Conservation (phyloP, 306 rosid genomes). For the Datisca glomerata region DNA sequence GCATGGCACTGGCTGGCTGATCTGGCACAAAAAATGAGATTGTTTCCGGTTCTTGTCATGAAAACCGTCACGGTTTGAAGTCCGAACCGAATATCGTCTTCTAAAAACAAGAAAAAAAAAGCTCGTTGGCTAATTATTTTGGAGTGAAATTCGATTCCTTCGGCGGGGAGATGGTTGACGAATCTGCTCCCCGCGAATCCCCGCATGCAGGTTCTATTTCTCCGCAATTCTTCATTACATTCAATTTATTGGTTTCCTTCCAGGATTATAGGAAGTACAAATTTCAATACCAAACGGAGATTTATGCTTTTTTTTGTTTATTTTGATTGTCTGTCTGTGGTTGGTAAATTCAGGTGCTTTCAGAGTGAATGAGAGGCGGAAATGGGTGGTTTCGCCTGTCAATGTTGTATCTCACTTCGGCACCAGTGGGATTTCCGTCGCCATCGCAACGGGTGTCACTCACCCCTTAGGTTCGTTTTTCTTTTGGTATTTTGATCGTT, state of each 20-base stretch:
- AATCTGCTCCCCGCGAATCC: constrained; percentile 26
- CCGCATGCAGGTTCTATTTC: constrained; percentile 27
- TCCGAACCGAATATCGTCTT: too few relatives aligned
- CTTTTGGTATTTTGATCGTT: background rate
- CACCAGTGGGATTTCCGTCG: constrained; percentile 76
- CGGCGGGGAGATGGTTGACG: constrained; percentile 20
- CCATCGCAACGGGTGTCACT: constrained; percentile 64
- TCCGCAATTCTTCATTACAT: constrained; percentile 1
- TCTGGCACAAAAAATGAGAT: too few relatives aligned
- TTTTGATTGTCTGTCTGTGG: too few relatives aligned
- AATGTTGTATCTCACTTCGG: constrained; percentile 53
- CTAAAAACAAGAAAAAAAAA: too few relatives aligned
- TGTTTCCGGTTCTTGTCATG: too few relatives aligned
- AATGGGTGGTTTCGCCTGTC: constrained; percentile 55
- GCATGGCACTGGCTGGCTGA: too few relatives aligned
- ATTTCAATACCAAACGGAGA: too few relatives aligned
- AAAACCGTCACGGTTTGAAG: too few relatives aligned
- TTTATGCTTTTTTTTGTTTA: too few relatives aligned
- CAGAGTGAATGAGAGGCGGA: constrained; percentile 29
- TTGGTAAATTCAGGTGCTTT: constrained; percentile 22
- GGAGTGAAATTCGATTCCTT: constrained; percentile 1
- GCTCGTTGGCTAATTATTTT: too few relatives aligned
- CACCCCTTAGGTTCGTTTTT: constrained; percentile 61
- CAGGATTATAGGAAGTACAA: background rate
- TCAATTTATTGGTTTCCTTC: background rate